Percentiles rank a stretch among this genome's conserved stretches.
Evolutionary conservation across 768 basidiomycete species (phyloP).

Genomic region (Trametes cingulata): DNA sequence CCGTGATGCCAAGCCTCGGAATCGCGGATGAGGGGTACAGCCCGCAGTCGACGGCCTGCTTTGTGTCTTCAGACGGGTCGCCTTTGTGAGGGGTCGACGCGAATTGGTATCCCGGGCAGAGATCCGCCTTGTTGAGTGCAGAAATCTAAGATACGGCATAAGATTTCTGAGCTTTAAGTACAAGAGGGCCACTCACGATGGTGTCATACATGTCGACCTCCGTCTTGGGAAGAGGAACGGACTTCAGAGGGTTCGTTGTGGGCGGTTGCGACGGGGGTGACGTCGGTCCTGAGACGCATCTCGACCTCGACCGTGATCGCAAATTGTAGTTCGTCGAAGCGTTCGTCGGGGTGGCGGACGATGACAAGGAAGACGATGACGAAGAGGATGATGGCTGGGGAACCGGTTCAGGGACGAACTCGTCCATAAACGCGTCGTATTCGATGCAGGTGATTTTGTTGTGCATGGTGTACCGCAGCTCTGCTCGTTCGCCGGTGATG

Average conservation of each 20-base stretch:
- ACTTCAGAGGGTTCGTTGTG: too few species aligned
- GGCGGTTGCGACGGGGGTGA: too few species aligned
- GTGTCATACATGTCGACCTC: too few species aligned
- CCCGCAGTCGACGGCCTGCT: background rate
- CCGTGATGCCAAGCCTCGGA: background rate
- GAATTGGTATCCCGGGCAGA: background rate
- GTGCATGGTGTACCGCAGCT: background rate
- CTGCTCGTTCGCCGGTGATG: background rate
- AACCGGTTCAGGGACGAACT: background rate
- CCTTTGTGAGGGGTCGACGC: background rate
- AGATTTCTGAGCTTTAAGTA: too few species aligned
- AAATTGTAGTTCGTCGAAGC: too few species aligned
- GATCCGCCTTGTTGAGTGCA: background rate
- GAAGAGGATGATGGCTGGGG: background rate
- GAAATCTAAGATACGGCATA: background rate
- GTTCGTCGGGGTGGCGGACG: too few species aligned
- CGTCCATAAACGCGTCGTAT: background rate
- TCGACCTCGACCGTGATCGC: too few species aligned
- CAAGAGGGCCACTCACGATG: too few species aligned
- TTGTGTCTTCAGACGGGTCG: background rate
- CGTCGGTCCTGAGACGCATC: too few species aligned
- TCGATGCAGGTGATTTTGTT: background rate
- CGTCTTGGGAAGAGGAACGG: too few species aligned
- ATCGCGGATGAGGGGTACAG: background rate
- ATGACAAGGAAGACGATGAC: too few species aligned